Conservation (phyloP, 1,284 basidiomycete genomes). For the Leccinum fuscescens region DNA sequence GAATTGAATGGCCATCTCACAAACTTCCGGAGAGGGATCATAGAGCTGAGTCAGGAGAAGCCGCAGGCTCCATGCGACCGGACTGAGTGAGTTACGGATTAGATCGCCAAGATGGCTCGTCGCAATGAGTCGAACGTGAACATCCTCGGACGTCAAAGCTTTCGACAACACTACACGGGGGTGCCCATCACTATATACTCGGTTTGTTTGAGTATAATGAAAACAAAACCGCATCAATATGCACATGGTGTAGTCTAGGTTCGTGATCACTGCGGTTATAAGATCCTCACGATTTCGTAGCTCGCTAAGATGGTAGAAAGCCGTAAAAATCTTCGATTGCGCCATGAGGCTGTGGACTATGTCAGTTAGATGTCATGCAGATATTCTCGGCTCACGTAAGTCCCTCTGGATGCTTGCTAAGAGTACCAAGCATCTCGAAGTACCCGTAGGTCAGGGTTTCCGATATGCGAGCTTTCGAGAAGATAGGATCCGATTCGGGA, state of each 20-base stretch:
- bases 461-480: constrained; percentile 72
- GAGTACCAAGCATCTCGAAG: constrained; percentile 91
- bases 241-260: constrained; percentile 87
- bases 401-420: constrained; percentile 87
- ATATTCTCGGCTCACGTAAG: constrained; percentile 69
- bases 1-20: constrained; percentile 85
- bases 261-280: constrained; percentile 87
- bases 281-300: constrained; percentile 89
- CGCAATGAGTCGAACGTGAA: constrained; percentile 85
- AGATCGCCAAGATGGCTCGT: constrained; percentile 87
- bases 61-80: constrained; percentile 82
- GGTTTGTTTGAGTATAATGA: neutral
- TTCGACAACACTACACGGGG: constrained; percentile 90
- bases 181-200: constrained; percentile 76
- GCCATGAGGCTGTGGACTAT: constrained; percentile 69
- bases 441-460: constrained; percentile 90
- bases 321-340: constrained; percentile 90
- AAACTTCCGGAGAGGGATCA: constrained; percentile 87
- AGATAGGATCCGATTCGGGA: constrained; percentile 75
- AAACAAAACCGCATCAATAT: constrained; percentile 27
- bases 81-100: constrained; percentile 59
- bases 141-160: constrained; percentile 88
- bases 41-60: constrained; percentile 94
- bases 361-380: constrained; percentile 8
- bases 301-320: constrained; percentile 93